A percentile compares a stretch with the other conserved stretches of the same genome.
Evolutionary conservation across 345 rosid genomes (phyloP).

Genomic region (Hibiscus mutabilis): DNA sequence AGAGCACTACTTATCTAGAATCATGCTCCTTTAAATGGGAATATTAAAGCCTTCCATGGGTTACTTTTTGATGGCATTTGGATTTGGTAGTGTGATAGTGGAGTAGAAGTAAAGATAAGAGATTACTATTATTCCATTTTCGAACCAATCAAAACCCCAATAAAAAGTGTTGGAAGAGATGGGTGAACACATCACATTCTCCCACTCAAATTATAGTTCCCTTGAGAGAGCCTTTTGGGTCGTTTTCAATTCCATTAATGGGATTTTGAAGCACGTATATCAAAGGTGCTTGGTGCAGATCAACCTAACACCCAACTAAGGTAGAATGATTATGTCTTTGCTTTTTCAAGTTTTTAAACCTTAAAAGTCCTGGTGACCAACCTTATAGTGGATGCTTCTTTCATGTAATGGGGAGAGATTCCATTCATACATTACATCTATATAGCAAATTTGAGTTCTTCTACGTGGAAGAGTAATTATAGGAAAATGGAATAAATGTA

Average conservation of each 20-base stretch:
- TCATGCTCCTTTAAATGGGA: no score
- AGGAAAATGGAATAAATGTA: not conserved
- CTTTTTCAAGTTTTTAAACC: slow-evolving; percentile 16
- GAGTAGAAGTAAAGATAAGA: slow-evolving; percentile 24
- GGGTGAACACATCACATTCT: slow-evolving; percentile 25
- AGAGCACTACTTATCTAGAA: slow-evolving; percentile 7
- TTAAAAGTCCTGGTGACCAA: slow-evolving; percentile 8
- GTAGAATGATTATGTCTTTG: slow-evolving; percentile 19
- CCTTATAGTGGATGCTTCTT: slow-evolving; percentile 5
- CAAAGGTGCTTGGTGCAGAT: slow-evolving; percentile 14
- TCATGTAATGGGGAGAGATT: not conserved
- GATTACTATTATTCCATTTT: slow-evolving; percentile 13
- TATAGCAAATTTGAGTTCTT: slow-evolving; percentile 7
- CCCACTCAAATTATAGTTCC: slow-evolving; percentile 14
- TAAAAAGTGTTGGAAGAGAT: slow-evolving; percentile 16
- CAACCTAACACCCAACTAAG: slow-evolving; percentile 20
- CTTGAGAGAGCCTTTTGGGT: not conserved
- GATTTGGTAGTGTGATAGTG: slow-evolving; percentile 25
- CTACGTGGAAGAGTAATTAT: not conserved
- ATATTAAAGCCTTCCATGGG: slow-evolving; percentile 12
- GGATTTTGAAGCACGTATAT: slow-evolving; percentile 21
- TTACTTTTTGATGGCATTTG: slow-evolving; percentile 8
- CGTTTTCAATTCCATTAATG: slow-evolving; percentile 7
- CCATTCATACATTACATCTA: slow-evolving; percentile 8
- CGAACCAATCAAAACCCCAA: slow-evolving; percentile 22